A percentile compares a stretch with the other conserved stretches of the same genome.
These are phyloP conservation scores for Chrysanthemum makinoi DNA, from an alignment of 129 eudicot genomes.

Conservation along the genomic window DNA sequence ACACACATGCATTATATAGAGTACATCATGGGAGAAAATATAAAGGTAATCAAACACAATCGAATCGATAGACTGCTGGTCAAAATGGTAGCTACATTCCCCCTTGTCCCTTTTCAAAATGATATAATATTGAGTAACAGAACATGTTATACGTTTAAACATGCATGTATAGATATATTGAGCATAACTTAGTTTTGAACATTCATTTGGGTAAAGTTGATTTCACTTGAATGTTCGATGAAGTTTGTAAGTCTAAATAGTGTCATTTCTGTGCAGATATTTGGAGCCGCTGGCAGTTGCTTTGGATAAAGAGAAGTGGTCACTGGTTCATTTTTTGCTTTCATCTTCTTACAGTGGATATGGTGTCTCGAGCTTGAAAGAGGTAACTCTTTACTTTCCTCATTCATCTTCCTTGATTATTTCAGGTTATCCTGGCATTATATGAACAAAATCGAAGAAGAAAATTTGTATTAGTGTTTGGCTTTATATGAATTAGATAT, in stretches of 20 bases:
- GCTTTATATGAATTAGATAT: too few relatives aligned
- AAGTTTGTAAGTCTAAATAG: slow-evolving; percentile 25
- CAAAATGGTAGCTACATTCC: too few relatives aligned
- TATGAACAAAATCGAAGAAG: neutral
- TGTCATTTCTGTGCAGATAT: slow-evolving; percentile 46
- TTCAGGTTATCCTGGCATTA: slow-evolving; percentile 1
- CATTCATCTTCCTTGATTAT: slow-evolving; percentile 13
- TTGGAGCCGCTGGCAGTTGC: slow-evolving; percentile 93
- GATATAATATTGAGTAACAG: too few relatives aligned
- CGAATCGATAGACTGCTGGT: too few relatives aligned
- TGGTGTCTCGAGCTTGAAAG: slow-evolving; percentile 89
- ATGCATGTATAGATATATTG: neutral
- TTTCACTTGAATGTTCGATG: slow-evolving; percentile 14
- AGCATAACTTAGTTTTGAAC: neutral
- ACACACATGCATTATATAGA: too few relatives aligned
- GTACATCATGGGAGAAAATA: too few relatives aligned
- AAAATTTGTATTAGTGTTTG: too few relatives aligned
- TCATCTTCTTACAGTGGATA: slow-evolving; percentile 93
- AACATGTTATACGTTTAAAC: too few relatives aligned
- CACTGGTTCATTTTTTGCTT: slow-evolving; percentile 80
- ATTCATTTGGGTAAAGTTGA: neutral
- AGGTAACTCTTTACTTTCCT: slow-evolving; percentile 43
- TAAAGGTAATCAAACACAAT: too few relatives aligned
- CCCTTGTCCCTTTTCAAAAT: too few relatives aligned
- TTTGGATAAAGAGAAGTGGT: slow-evolving; percentile 92